Percentiles rank a stretch among this genome's conserved stretches.
These are phyloP conservation scores for Trichoderma virens DNA, from an alignment of 495 filamentous ascomycete genomes.

Conservation along the genomic window DNA sequence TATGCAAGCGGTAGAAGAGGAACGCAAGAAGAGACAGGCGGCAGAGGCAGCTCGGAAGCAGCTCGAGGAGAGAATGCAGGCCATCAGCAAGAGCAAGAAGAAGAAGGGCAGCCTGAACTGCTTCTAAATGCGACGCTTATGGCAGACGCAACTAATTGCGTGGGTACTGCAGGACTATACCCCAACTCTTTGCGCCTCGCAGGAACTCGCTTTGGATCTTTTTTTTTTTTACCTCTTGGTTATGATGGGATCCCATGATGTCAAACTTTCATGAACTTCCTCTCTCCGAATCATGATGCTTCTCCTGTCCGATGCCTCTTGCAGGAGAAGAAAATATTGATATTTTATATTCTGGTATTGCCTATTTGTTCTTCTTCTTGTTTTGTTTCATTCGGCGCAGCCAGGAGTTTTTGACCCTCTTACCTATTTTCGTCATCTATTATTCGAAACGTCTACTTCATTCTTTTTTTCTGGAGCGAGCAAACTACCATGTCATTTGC, in stretches of 20 bases:
- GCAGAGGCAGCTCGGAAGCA: slow-evolving; percentile 82
- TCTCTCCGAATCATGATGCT: neutral
- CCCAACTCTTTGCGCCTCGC: slow-evolving; percentile 2
- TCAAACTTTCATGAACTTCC: neutral
- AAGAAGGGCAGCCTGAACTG: slow-evolving; percentile 96
- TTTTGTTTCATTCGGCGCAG: neutral
- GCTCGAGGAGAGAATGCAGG: slow-evolving; percentile 89
- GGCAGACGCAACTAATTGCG: neutral
- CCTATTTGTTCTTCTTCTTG: neutral
- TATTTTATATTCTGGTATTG: neutral
- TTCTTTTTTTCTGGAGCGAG: neutral
- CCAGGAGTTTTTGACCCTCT: neutral
- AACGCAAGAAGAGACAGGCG: slow-evolving; percentile 75
- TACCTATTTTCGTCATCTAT: neutral
- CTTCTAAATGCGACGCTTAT: slow-evolving; percentile 54
- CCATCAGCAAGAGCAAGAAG: slow-evolving; percentile 91
- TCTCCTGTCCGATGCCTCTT: neutral
- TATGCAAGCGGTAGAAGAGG: slow-evolving; percentile 89
- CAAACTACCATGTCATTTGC: neutral
- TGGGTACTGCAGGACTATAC: slow-evolving; percentile 1
- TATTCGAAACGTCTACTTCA: neutral
- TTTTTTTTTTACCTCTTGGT: neutral
- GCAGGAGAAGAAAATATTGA: neutral
- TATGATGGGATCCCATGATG: neutral
- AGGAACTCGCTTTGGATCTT: neutral